These are phyloP conservation scores for Aspergillus eucalypticola DNA, from an alignment of 2,329 filamentous ascomycete genomes.

Conservation along the genomic window DNA sequence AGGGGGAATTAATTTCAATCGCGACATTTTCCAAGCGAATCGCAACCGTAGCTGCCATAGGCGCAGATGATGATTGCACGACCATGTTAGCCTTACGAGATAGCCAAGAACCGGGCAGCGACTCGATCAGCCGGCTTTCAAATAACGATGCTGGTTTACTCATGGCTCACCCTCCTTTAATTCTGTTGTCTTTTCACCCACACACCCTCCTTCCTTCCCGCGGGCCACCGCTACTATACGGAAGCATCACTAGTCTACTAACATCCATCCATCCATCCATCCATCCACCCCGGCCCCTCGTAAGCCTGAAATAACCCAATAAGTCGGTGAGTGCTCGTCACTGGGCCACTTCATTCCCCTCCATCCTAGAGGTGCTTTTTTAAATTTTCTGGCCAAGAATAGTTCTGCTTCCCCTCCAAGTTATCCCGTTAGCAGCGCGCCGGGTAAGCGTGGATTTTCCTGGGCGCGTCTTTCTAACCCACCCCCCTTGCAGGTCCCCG, in stretches of 20 bases:
- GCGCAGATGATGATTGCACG: background rate
- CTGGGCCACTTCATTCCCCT: background rate
- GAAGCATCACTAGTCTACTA: background rate
- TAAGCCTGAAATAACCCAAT: background rate
- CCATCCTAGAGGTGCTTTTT: background rate
- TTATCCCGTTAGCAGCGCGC: background rate
- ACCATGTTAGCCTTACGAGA: slow-evolving; percentile 1
- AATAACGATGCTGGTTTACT: too few relatives aligned
- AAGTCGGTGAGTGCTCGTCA: slow-evolving; percentile 6
- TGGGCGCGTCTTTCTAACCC: too few relatives aligned
- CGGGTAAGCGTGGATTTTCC: slow-evolving; percentile 3
- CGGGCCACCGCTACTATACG: background rate
- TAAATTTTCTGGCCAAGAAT: background rate
- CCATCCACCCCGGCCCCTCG: background rate
- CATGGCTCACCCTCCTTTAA: background rate
- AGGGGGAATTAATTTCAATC: background rate
- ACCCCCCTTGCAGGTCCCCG: slow-evolving; percentile 3
- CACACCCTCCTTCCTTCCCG: background rate
- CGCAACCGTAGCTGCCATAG: background rate
- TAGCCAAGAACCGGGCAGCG: slow-evolving; percentile 1
- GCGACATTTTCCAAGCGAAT: slow-evolving; percentile 7
- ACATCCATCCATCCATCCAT: background rate
- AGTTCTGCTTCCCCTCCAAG: background rate
- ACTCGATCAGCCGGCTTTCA: background rate
- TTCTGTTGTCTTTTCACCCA: too few relatives aligned